Evolutionary conservation across 148 eudicot species (phyloP).

Genomic region (Pharnaceum exiguum): DNA sequence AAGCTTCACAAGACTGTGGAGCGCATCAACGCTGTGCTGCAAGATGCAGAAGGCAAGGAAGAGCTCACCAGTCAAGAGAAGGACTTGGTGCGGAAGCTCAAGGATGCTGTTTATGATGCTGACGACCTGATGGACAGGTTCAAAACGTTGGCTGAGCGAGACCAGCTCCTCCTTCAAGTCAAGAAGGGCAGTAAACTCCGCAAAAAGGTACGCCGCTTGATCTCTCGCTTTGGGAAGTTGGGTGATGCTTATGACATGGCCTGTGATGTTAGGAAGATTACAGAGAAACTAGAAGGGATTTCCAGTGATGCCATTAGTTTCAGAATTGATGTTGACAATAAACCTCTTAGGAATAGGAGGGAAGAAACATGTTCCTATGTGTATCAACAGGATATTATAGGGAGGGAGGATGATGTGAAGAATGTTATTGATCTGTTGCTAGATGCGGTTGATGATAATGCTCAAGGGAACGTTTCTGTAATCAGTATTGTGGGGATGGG

Average conservation of each 20-base stretch:
- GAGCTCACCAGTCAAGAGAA: background rate
- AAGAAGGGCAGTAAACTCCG: background rate
- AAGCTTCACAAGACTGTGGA: background rate
- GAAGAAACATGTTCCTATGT: background rate
- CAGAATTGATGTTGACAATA: background rate
- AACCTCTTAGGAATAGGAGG: background rate
- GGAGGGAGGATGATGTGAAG: constrained; percentile 6
- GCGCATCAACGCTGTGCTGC: constrained; percentile 7
- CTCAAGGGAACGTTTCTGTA: background rate
- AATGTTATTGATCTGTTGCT: background rate
- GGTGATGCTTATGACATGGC: background rate
- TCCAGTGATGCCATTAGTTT: background rate
- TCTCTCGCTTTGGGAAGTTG: background rate
- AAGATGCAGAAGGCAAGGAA: constrained; percentile 14
- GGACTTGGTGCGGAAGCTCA: constrained; percentile 5
- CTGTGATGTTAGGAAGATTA: background rate
- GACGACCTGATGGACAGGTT: constrained; percentile 12
- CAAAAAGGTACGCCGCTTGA: background rate
- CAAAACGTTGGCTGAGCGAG: background rate
- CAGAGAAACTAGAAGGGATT: background rate
- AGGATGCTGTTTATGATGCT: constrained; percentile 9
- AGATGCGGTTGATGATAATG: background rate
- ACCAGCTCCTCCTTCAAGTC: background rate
- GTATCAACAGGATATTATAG: background rate
- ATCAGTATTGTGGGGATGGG: constrained; percentile 3